Evolutionary conservation across 305 asterid genomes (phyloP), one percentile per base, ranked within the genome.

Genomic region (Petunia hybrid): DNA sequence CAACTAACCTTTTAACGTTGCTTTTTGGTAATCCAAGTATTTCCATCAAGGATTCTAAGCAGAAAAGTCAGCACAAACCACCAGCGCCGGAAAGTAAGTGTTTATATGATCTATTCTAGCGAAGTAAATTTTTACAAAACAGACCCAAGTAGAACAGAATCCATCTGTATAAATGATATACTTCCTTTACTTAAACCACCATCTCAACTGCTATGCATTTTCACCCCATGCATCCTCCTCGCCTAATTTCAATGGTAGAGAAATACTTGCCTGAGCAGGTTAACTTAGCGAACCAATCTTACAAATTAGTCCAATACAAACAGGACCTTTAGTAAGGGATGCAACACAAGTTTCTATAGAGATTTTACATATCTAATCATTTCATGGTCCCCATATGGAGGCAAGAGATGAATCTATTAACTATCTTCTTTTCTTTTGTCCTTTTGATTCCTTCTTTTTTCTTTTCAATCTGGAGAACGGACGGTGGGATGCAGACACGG

Each of bases 331-430:
- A 62, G 0, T 35, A 36, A 36, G 16, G 57, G 69, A 63, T 63
- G 16, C 14, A 36, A 36, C 69, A 63, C 69, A 63, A 63, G 69
- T 36, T n/a, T 63, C 14, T 31, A 62, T 3, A 63, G 69, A 35
- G 38, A 63, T 35, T 22, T 22, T 43, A 63, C 41, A 63, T 43
- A 63, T 36, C 41, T 9, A 9, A 63, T 38, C 42, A 9, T 0
- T 36, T 63, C 43, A 63, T 63, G 43, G 36, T 60, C 69, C 68
- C 69, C 4, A 39, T 36, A 63, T 10, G 69, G 69, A 63, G 43
- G 69, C 43, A 63, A 36, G 63, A 8, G 5, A 57, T 9, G 69
- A 36, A 63, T 4, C 9, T 4, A 4, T 63, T 10, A 63, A 62
- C 36, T 35, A 63, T 8, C 43, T 63, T 4, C 12, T 63, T 63